Evolutionary conservation across 768 basidiomycete genomes (phyloP).

Genomic region (Suillus hirtellus): DNA sequence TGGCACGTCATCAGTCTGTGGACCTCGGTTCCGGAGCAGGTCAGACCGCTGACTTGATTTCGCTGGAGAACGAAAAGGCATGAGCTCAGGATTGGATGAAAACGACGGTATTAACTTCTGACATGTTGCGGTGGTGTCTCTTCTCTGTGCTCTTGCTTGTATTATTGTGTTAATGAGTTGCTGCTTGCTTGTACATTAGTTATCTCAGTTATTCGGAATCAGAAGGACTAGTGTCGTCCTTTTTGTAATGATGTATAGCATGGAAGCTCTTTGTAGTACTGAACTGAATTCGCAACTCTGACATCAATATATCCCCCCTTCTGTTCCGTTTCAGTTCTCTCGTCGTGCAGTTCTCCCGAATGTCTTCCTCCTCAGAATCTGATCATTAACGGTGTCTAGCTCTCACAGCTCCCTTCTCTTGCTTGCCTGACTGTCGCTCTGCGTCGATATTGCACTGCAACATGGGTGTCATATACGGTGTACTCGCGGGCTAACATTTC

Average conservation of each 20-base stretch:
- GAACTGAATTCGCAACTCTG: neutral
- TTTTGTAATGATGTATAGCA: neutral
- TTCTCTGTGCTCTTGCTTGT: neutral
- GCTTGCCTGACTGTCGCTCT: neutral
- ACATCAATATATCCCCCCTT: neutral
- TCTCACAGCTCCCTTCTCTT: neutral
- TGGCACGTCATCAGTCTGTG: neutral
- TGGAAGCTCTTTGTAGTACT: neutral
- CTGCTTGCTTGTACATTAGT: neutral
- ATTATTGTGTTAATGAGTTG: neutral
- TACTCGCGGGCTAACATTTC: neutral
- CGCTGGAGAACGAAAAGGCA: neutral
- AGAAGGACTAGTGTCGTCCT: neutral
- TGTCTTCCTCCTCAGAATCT: no score
- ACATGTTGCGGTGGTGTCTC: neutral
- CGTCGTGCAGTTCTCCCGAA: neutral
- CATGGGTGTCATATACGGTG: neutral
- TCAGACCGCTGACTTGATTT: neutral
- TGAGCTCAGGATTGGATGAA: neutral
- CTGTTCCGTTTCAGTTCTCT: neutral
- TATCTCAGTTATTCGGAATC: neutral
- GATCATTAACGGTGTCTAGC: neutral
- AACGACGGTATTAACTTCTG: neutral
- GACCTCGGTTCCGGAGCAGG: neutral
- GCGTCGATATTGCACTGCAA: neutral